These are phyloP conservation scores for Phytophthora meadii DNA, from an alignment of 352 stramenopile genomes.

Conservation along the genomic window DNA sequence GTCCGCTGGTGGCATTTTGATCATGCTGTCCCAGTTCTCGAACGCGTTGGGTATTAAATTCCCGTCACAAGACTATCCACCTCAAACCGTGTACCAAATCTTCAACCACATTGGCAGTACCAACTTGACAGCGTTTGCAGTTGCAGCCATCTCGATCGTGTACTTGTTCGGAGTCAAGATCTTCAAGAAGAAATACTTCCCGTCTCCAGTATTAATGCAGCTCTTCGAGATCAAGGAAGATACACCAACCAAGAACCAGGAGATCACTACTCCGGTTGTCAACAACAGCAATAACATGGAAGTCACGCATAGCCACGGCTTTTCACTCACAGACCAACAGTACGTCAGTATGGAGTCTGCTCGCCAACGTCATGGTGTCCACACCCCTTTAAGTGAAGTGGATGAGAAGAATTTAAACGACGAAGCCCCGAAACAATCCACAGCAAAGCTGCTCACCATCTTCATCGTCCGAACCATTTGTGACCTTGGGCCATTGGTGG, in stretches of 20 bases:
- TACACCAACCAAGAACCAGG: neutral
- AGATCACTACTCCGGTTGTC: constrained; percentile 19
- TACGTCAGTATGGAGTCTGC: constrained; percentile 48
- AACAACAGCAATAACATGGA: constrained; percentile 16
- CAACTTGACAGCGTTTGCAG: constrained; percentile 75
- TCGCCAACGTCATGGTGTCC: constrained; percentile 17
- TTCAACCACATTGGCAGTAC: constrained; percentile 64
- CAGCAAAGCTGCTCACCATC: constrained; percentile 25
- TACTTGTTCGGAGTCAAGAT: constrained; percentile 55
- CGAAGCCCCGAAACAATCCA: constrained; percentile 7
- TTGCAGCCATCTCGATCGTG: constrained; percentile 65
- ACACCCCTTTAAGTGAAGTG: constrained; percentile 6
- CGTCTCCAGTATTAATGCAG: constrained; percentile 35
- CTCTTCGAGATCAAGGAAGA: constrained; percentile 38
- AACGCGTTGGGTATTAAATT: constrained; percentile 84
- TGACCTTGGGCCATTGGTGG: constrained; percentile 72
- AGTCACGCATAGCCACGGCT: constrained; percentile 36
- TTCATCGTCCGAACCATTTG: constrained; percentile 55
- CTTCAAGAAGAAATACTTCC: constrained; percentile 55
- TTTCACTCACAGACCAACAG: constrained; percentile 57
- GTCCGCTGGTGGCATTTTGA: constrained; percentile 87
- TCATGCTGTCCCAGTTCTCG: constrained; percentile 89
- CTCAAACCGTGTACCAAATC: constrained; percentile 69
- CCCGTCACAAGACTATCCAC: constrained; percentile 50
- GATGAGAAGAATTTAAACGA: constrained; percentile 15